Percentiles rank a stretch among this genome's conserved stretches.
phyloP scores from a whole-genome alignment of 352 stramenopile genomes.

The Elongisporangium prolatum region DNA sequence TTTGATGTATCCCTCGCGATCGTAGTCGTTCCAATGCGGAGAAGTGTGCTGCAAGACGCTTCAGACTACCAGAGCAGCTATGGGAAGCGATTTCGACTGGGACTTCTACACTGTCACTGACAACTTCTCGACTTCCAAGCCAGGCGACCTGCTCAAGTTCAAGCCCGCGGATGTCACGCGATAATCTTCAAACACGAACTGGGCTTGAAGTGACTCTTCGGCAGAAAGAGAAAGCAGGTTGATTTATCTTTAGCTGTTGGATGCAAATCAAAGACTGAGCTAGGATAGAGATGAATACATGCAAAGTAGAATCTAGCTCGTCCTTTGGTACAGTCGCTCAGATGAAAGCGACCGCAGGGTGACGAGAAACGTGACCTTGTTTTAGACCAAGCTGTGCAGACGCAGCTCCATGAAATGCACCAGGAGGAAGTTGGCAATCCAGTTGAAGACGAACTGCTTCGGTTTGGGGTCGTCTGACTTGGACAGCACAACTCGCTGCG shows the following conservation, averaged over 20 bases:
- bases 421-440: slow-evolving; percentile 76
- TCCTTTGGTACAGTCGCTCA: too few relatives aligned
- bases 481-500: slow-evolving; percentile 54
- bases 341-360: too few relatives aligned
- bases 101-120: slow-evolving; percentile 9
- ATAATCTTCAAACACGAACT: too few relatives aligned
- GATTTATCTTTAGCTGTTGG: too few relatives aligned
- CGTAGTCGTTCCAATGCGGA: too few relatives aligned
- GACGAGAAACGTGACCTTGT: slow-evolving; percentile 72
- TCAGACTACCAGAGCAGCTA: background rate
- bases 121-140: slow-evolving; percentile 3
- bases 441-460: slow-evolving; percentile 62
- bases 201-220: too few relatives aligned
- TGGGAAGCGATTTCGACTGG: slow-evolving; percentile 7
- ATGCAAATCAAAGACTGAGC: too few relatives aligned
- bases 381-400: slow-evolving; percentile 79
- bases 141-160: slow-evolving; percentile 9
- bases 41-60: slow-evolving; percentile 6
- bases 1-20: too few relatives aligned
- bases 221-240: too few relatives aligned
- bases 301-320: too few relatives aligned
- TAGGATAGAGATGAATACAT: too few relatives aligned
- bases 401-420: slow-evolving; percentile 81
- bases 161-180: too few relatives aligned
- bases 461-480: slow-evolving; percentile 47